These are phyloP conservation scores for Candida tammaniensis DNA, from an alignment of 805 yeast genomes.

Conservation along the genomic window DNA sequence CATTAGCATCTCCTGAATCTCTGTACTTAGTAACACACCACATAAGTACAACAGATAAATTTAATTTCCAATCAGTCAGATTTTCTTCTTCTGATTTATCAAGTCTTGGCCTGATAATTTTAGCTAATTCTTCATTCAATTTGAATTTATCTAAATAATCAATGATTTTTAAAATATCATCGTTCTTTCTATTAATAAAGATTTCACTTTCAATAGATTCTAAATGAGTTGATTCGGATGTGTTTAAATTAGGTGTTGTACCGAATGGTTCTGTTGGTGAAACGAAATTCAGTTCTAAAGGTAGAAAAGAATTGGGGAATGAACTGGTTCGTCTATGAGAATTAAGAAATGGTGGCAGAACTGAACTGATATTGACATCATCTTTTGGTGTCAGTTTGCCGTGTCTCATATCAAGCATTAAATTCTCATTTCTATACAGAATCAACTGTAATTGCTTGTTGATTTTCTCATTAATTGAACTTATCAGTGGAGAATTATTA, in stretches of 20 bases:
- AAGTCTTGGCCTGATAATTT: constrained; percentile 22
- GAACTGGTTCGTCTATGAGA: constrained; percentile 12
- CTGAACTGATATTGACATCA: neutral
- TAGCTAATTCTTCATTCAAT: constrained; percentile 27
- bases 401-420: constrained; percentile 49
- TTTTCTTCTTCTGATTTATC: constrained; percentile 3
- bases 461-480: constrained; percentile 20
- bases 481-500: no score
- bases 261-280: constrained; percentile 6
- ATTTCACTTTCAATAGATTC: constrained; percentile 16
- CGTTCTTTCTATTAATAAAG: constrained; percentile 21
- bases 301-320: constrained; percentile 8
- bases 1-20: constrained; percentile 26
- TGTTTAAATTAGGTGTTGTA: neutral
- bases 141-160: constrained; percentile 34
- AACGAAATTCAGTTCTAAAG: constrained; percentile 4
- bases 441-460: constrained; percentile 56
- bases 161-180: constrained; percentile 33
- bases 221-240: constrained; percentile 4
- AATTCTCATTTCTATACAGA: constrained; percentile 67
- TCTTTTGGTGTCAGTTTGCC: constrained; percentile 4
- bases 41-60: constrained; percentile 31
- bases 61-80: constrained; percentile 28
- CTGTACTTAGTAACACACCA: constrained; percentile 44
- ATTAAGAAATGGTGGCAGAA: neutral